Base-by-base conservation (phyloP, 192 early-diverging fungal genomes). In the Gigaspora rosea region DNA sequence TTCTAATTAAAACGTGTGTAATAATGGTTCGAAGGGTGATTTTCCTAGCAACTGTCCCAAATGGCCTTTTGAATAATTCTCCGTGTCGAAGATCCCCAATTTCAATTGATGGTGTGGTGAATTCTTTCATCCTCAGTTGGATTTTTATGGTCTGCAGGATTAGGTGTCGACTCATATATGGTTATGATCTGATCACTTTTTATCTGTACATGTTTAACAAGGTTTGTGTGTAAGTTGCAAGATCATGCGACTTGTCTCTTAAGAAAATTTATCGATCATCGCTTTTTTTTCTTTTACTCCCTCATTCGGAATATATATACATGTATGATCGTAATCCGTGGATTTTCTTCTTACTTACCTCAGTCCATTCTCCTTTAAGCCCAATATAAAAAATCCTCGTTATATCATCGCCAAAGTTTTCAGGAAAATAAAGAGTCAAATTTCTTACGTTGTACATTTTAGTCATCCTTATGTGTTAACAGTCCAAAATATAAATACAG, bases 311-410 rank as follows among this genome's bases (percentile, higher is more conserved):
- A 41, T 41, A 41, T 27, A 27, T 27, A 41, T 41, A 41, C 7
- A 7, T 41, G 4, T 41, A 41, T 41, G 41, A 41, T 41, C 41
- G 7, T 41, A 41, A 41, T 7, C 41, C 2, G 41, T 41, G 41
- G 41, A 41, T 41, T 41, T 27, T 27, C 27, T 27, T 41, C 41
- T 56, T 4, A 59, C 57, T 69, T 80, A 90, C 90, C 85, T 90
- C 87, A 67, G 88, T 91, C 88, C 90, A 96, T 77, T 97, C 97
- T 51, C 97, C 97, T 71, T 95, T 94, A 78, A 99, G 89, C 12
- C 94, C 95, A 82, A 99, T 84, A 76, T 91, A 99, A 18, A 80
- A 83, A 49, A 99, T 87, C 52, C 81, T 84, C 22, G 94, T 94
- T 3, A 85, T 85, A n/a, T 94, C 93, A 48, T 78, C 93, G 15